Evolutionary conservation across 768 basidiomycete species (phyloP).

Genomic region (Lentinula edodes): DNA sequence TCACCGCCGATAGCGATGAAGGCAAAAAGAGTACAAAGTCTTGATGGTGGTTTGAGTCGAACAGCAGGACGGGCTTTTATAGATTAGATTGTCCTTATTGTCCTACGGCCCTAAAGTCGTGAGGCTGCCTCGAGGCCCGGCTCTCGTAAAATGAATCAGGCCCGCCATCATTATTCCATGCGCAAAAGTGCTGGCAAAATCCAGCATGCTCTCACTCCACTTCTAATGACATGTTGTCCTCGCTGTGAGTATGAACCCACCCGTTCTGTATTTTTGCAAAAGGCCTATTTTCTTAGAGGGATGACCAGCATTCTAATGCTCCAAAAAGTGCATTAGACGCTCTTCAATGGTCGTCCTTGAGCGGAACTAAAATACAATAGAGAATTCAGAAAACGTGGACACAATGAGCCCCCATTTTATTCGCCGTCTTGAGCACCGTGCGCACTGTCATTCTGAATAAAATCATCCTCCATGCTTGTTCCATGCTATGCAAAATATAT

Average conservation of each 20-base stretch:
- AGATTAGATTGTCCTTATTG: constrained; percentile 4
- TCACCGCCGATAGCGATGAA: neutral
- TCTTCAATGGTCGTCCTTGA: neutral
- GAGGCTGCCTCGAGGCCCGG: constrained; percentile 8
- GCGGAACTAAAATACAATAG: neutral
- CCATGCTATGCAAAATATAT: no score
- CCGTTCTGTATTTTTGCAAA: neutral
- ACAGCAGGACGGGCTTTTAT: neutral
- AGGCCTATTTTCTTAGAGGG: neutral
- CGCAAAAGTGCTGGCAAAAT: constrained; percentile 3
- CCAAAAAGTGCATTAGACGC: constrained; percentile 5
- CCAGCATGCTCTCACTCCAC: neutral
- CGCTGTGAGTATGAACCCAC: neutral
- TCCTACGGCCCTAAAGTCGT: neutral
- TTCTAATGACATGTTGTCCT: neutral
- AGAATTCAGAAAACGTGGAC: neutral
- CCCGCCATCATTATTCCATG: neutral
- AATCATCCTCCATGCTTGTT: no score
- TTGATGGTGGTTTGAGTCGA: neutral
- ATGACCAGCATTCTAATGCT: neutral
- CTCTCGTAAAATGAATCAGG: neutral
- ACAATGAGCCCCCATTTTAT: neutral
- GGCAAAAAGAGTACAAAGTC: constrained; percentile 3
- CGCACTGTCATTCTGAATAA: no score
- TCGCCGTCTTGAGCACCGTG: no score